Percentiles rank a stretch among this genome's conserved stretches.
phyloP scores from a whole-genome alignment of 495 filamentous ascomycete species.

The Tetracladium setigerum region DNA sequence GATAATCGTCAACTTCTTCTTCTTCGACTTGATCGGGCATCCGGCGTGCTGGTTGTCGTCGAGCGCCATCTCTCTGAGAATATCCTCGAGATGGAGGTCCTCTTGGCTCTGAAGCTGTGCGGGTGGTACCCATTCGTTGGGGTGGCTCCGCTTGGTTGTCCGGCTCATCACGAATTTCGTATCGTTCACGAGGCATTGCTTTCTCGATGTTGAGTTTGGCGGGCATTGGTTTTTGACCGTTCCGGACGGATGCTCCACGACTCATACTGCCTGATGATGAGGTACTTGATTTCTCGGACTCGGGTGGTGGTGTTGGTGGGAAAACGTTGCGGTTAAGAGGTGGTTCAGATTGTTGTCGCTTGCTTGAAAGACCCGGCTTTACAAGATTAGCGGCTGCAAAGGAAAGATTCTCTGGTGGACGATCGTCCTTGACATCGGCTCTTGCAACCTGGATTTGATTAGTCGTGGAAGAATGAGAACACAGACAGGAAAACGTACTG shows the following conservation, averaged over 20 bases:
- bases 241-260: conserved; percentile 46
- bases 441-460: conserved; percentile 17
- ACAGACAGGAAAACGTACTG: conserved; percentile 26
- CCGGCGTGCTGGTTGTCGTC: conserved; percentile 8
- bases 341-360: conserved; percentile 79
- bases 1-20: conserved; percentile 54
- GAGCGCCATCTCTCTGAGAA: conserved; percentile 18
- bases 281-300: conserved; percentile 50
- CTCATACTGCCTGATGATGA: conserved; percentile 25
- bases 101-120: conserved; percentile 29
- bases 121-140: conserved; percentile 21
- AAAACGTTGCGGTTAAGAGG: conserved; percentile 82
- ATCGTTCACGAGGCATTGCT: conserved; percentile 34
- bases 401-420: conserved; percentile 70
- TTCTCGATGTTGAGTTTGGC: conserved; percentile 47
- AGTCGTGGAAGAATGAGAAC: not conserved
- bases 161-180: conserved; percentile 31
- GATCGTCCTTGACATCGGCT: conserved; percentile 51
- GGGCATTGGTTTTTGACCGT: conserved; percentile 43
- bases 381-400: conserved; percentile 89
- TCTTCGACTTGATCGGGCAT: conserved; percentile 18
- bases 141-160: conserved; percentile 11
- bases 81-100: conserved; percentile 17
- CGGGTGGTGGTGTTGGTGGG: conserved; percentile 92
- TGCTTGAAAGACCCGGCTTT: conserved; percentile 68